These are phyloP conservation scores for Ceratocystis cubensis DNA, from an alignment of 2,329 filamentous ascomycete species.

Conservation along the genomic window DNA sequence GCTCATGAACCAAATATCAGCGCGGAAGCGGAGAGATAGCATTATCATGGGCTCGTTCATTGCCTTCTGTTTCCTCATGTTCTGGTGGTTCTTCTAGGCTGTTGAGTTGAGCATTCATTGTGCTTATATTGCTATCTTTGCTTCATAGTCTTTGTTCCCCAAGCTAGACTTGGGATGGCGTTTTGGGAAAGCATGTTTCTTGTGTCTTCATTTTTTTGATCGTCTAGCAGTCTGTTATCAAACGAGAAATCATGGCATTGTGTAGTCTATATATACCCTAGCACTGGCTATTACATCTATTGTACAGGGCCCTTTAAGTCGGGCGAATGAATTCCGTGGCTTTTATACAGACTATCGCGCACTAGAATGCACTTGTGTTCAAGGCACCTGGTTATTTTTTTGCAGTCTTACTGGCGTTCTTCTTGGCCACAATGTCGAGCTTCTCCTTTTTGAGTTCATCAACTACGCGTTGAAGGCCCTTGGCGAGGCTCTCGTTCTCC, in stretches of 20 bases:
- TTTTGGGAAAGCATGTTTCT: constrained; percentile 17
- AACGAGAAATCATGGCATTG: background rate
- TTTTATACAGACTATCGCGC: constrained; percentile 17
- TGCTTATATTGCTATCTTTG: constrained; percentile 3
- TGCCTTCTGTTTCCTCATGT: constrained; percentile 76
- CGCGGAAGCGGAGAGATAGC: constrained; percentile 87
- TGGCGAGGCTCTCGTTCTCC: constrained; percentile 56
- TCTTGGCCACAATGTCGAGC: constrained; percentile 25
- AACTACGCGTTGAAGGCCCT: constrained; percentile 49
- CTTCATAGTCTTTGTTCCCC: constrained; percentile 28
- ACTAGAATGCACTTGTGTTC: constrained; percentile 12
- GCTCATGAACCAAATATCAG: constrained; percentile 81
- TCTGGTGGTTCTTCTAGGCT: constrained; percentile 52
- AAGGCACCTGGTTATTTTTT: background rate
- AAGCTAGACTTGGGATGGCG: constrained; percentile 23
- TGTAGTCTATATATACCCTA: background rate
- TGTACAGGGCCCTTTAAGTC: background rate
- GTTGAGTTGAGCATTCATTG: background rate
- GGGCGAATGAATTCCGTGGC: background rate
- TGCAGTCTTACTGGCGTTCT: constrained; percentile 7
- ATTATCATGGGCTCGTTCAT: constrained; percentile 88
- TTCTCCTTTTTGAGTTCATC: constrained; percentile 40
- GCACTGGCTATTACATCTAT: background rate
- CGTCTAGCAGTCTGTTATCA: constrained; percentile 4
- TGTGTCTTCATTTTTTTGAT: background rate